Conservation (phyloP, 805 yeast genomes). For the Sporopachydermia quercuum region DNA sequence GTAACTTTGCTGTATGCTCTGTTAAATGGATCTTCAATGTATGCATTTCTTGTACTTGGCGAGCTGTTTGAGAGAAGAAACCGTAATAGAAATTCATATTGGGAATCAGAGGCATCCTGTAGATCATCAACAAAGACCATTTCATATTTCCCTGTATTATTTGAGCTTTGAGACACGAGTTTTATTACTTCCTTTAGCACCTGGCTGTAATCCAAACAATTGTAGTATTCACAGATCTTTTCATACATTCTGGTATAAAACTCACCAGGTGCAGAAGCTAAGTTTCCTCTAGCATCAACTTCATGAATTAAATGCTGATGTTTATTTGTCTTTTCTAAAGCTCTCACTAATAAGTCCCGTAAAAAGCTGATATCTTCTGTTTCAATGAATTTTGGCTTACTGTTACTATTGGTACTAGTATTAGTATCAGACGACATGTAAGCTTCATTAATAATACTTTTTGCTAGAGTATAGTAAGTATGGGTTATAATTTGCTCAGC, state of each 20-base stretch:
- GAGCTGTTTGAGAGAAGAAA: background rate
- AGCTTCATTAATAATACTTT: background rate
- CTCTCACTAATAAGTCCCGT: too few relatives aligned
- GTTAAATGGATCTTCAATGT: background rate
- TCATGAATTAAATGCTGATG: background rate
- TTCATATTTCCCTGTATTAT: background rate
- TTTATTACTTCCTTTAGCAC: background rate
- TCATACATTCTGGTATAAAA: too few relatives aligned
- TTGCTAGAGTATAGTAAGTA: background rate
- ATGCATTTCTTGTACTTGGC: background rate
- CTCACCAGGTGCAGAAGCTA: too few relatives aligned
- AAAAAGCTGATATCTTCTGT: too few relatives aligned
- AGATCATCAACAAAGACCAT: background rate
- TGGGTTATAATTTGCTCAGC: background rate
- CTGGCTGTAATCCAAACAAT: background rate
- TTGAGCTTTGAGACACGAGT: background rate
- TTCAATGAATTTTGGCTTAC: too few relatives aligned
- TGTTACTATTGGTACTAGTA: too few relatives aligned
- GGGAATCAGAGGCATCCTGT: background rate
- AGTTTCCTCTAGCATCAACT: background rate
- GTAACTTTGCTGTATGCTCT: background rate
- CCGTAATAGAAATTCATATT: background rate
- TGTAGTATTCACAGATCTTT: background rate
- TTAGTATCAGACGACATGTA: background rate
- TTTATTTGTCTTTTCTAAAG: too few relatives aligned